phyloP scores from a whole-genome alignment of 2,329 filamentous ascomycete species.

The Mollisia scopiformis region DNA sequence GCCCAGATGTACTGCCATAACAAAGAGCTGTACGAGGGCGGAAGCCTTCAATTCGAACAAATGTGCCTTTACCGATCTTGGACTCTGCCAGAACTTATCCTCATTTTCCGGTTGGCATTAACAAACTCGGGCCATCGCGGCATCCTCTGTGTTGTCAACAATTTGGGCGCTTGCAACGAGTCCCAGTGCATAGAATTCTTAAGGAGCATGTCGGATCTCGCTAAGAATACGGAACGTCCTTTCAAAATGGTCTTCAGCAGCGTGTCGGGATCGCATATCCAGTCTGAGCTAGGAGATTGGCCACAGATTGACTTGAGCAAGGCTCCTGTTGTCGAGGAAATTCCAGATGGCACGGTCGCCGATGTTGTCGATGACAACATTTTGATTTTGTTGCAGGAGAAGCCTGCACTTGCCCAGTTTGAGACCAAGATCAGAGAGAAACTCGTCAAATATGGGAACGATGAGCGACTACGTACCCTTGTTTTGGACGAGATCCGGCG shows the following conservation, averaged over 20 bases:
- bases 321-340: background rate
- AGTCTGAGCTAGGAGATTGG: background rate
- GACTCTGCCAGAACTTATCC: conserved; percentile 3
- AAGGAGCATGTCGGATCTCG: background rate
- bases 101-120: conserved; percentile 3
- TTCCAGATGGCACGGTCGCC: background rate
- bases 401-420: background rate
- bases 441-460: background rate
- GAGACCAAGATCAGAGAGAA: background rate
- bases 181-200: conserved; percentile 3
- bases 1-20: conserved; percentile 7
- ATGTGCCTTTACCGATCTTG: conserved; percentile 6
- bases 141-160: conserved; percentile 4
- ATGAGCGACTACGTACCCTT: background rate
- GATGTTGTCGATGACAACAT: background rate
- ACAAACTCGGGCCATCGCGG: background rate
- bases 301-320: background rate
- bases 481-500: background rate
- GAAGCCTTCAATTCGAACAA: background rate
- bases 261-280: background rate
- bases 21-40: background rate
- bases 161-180: conserved; percentile 14
- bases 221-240: background rate
- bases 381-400: background rate
- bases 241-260: conserved; percentile 11